phyloP scores from a whole-genome alignment of 306 rosid genomes.

The Psophocarpus tetragonolobus region DNA sequence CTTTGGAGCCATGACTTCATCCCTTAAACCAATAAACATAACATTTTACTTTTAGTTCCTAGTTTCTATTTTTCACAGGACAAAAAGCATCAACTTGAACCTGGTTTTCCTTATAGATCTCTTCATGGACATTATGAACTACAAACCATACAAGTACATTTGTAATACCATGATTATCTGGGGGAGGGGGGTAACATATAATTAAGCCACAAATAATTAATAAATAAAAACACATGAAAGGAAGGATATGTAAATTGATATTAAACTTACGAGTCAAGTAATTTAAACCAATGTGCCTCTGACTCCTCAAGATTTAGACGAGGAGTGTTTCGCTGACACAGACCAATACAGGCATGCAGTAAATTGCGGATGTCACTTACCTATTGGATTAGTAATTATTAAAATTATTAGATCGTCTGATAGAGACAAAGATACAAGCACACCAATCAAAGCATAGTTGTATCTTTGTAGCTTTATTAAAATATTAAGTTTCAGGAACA shows the following conservation, averaged over 20 bases:
- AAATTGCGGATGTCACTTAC: conserved; percentile 56
- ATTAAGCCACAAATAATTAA: conserved; percentile 8
- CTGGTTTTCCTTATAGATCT: background rate
- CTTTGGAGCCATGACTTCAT: background rate
- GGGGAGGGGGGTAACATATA: background rate
- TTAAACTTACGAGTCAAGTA: conserved; percentile 87
- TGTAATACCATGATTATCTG: conserved; percentile 15
- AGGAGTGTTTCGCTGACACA: conserved; percentile 98
- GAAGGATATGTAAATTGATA: conserved; percentile 21
- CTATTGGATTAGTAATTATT: conserved; percentile 47
- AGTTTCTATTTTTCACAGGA: background rate
- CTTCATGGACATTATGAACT: conserved; percentile 7
- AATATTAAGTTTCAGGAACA: conserved; percentile 27
- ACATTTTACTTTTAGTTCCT: conserved; percentile 1
- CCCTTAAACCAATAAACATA: background rate
- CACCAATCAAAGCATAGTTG: conserved; percentile 23
- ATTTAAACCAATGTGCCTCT: conserved; percentile 92
- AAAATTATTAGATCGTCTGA: conserved; percentile 29
- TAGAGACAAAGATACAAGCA: conserved; percentile 28
- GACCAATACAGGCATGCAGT: conserved; percentile 81
- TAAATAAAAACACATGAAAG: conserved; percentile 17
- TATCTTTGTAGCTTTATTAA: conserved; percentile 26
- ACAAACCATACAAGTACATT: background rate
- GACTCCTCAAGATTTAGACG: conserved; percentile 94
- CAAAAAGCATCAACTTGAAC: background rate